A percentile compares a stretch with the other conserved stretches of the same genome.
Conservation (phyloP, 768 basidiomycete genomes). For the Pleurotus pulmonarius region DNA sequence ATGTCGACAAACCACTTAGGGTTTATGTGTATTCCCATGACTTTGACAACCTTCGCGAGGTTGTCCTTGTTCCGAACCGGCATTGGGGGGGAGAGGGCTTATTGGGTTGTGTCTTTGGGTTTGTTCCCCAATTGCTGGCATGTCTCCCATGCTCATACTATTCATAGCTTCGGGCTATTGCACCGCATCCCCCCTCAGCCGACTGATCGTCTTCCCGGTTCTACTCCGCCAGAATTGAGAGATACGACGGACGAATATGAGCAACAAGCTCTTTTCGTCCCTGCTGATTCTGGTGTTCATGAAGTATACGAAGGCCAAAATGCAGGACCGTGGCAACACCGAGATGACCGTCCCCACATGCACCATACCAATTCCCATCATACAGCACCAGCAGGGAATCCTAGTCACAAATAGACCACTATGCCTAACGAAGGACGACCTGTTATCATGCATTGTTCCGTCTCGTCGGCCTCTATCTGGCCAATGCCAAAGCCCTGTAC, state of each 20-base stretch:
- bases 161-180: slow-evolving; percentile 75
- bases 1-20: slow-evolving; percentile 88
- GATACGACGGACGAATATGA: slow-evolving; percentile 50
- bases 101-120: slow-evolving; percentile 95
- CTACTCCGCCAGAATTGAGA: slow-evolving; percentile 52
- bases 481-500: too few relatives aligned
- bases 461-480: too few relatives aligned
- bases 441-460: too few relatives aligned
- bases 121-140: slow-evolving; percentile 21
- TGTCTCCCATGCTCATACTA: slow-evolving; percentile 3
- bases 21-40: slow-evolving; percentile 97
- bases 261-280: slow-evolving; percentile 68
- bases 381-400: too few relatives aligned
- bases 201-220: slow-evolving; percentile 51
- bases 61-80: slow-evolving; percentile 91
- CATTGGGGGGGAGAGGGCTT: slow-evolving; percentile 98
- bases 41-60: slow-evolving; percentile 90
- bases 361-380: neutral
- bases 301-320: neutral
- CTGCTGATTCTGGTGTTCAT: slow-evolving; percentile 42
- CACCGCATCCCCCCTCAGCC: slow-evolving; percentile 89
- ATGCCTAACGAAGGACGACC: too few relatives aligned
- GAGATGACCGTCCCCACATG: neutral
- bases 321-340: neutral
- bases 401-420: too few relatives aligned